These are phyloP conservation scores for Corynascus novoguineensis DNA, from an alignment of 495 filamentous ascomycete genomes.

Conservation along the genomic window DNA sequence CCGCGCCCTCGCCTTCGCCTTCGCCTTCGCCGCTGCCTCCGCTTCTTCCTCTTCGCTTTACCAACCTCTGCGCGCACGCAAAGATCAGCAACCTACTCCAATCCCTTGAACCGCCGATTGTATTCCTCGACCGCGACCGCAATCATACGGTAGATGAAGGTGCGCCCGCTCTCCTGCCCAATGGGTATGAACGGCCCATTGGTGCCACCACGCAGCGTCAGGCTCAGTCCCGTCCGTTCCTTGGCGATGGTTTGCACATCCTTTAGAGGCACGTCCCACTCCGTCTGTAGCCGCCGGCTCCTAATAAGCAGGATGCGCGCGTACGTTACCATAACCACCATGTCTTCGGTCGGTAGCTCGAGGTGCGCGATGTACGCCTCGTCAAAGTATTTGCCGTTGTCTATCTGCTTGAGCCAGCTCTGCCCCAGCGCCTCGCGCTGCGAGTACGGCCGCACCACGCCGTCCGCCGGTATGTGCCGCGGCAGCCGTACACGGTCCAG, in stretches of 20 bases:
- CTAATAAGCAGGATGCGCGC: conserved; percentile 85
- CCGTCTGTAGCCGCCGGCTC: conserved; percentile 71
- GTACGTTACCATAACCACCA: conserved; percentile 94
- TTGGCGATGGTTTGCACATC: conserved; percentile 96
- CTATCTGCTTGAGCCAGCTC: conserved; percentile 96
- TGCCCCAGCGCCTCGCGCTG: conserved; percentile 95
- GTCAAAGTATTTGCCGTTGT: conserved; percentile 95
- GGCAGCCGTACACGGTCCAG: conserved; percentile 89
- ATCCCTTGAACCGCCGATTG: conserved; percentile 47
- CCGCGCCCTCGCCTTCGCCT: neutral
- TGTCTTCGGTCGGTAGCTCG: conserved; percentile 81
- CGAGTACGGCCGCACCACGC: conserved; percentile 89
- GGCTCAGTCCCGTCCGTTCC: conserved; percentile 87
- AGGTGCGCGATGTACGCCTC: conserved; percentile 96
- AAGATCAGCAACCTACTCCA: conserved; percentile 27
- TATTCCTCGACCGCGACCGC: conserved; percentile 55
- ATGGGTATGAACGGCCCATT: conserved; percentile 96
- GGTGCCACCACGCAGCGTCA: conserved; percentile 80
- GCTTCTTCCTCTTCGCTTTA: neutral
- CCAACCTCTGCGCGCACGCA: neutral
- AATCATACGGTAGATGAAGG: conserved; percentile 71
- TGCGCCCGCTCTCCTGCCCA: conserved; percentile 75
- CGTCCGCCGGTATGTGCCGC: conserved; percentile 85
- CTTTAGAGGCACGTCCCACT: conserved; percentile 94
- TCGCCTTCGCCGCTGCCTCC: neutral